Percentiles rank a stretch among this genome's conserved stretches.
phyloP scores from a whole-genome alignment of 208 protist species.

The Trypanosoma caninum region DNA sequence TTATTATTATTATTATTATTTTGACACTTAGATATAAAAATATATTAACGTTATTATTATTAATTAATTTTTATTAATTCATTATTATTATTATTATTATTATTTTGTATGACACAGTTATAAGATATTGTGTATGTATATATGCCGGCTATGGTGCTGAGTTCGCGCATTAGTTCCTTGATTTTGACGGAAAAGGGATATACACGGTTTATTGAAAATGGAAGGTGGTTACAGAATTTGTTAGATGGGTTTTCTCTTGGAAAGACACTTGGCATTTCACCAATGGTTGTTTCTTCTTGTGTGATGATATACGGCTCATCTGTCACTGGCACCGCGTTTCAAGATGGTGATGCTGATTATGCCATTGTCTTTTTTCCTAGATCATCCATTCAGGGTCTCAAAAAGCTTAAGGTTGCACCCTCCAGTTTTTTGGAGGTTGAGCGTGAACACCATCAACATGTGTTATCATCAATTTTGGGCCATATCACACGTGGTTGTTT shows the following conservation, averaged over 20 bases:
- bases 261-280: neutral
- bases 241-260: conserved; percentile 28
- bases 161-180: conserved; percentile 13
- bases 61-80: too few relatives aligned
- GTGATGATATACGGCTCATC: conserved; percentile 76
- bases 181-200: conserved; percentile 21
- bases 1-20: neutral
- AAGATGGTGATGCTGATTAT: conserved; percentile 72
- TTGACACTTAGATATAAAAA: too few relatives aligned
- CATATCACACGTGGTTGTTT: conserved; percentile 28
- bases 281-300: conserved; percentile 7
- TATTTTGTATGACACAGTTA: too few relatives aligned
- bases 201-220: conserved; percentile 21
- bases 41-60: too few relatives aligned
- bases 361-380: conserved; percentile 44
- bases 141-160: conserved; percentile 2
- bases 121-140: too few relatives aligned
- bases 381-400: neutral
- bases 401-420: conserved; percentile 9
- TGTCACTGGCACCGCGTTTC: conserved; percentile 68
- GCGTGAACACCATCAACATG: conserved; percentile 38
- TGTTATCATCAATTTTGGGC: conserved; percentile 43
- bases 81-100: neutral
- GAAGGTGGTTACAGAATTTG: conserved; percentile 24
- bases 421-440: conserved; percentile 24